phyloP scores from a whole-genome alignment of 2,329 filamentous ascomycete genomes.

The Lachnum nothofagi region DNA sequence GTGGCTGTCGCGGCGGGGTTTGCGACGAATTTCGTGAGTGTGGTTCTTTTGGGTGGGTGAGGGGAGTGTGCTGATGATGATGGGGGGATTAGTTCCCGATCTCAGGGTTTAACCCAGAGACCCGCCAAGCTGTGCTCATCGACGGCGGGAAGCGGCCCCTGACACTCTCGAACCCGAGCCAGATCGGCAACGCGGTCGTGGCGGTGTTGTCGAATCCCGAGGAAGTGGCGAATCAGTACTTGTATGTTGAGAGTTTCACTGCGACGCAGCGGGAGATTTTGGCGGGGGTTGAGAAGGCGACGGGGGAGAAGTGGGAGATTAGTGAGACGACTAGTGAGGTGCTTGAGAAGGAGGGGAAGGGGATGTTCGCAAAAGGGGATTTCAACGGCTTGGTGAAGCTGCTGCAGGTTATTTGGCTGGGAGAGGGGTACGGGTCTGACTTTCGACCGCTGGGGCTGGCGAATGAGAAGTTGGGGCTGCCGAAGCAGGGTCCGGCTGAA shows the following conservation, averaged over 20 bases:
- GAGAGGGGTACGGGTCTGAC: slow-evolving; percentile 13
- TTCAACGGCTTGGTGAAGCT: slow-evolving; percentile 9
- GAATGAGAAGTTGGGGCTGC: slow-evolving; percentile 16
- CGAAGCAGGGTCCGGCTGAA: slow-evolving; percentile 6
- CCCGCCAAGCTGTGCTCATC: slow-evolving; percentile 30
- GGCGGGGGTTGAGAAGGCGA: slow-evolving; percentile 28
- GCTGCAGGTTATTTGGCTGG: slow-evolving; percentile 7
- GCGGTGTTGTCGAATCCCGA: slow-evolving; percentile 33
- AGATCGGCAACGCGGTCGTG: slow-evolving; percentile 32
- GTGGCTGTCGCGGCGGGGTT: slow-evolving; percentile 32
- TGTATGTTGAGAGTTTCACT: slow-evolving; percentile 33
- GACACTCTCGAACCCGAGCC: slow-evolving; percentile 31
- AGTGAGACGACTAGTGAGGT: slow-evolving; percentile 20
- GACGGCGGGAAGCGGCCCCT: slow-evolving; percentile 30
- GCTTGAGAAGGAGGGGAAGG: slow-evolving; percentile 1
- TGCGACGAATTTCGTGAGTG: slow-evolving; percentile 20
- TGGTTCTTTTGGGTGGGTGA: slow-evolving; percentile 10
- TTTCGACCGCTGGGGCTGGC: slow-evolving; percentile 4
- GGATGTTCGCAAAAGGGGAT: slow-evolving; percentile 8
- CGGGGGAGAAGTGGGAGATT: slow-evolving; percentile 30
- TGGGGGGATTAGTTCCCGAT: slow-evolving; percentile 29
- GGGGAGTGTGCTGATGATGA: neutral
- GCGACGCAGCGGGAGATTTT: slow-evolving; percentile 34
- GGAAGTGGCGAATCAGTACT: slow-evolving; percentile 31
- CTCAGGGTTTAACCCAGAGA: slow-evolving; percentile 33